These are phyloP conservation scores for Tolypocladium inflatum DNA, from an alignment of 2,329 filamentous ascomycete species.

Conservation along the genomic window DNA sequence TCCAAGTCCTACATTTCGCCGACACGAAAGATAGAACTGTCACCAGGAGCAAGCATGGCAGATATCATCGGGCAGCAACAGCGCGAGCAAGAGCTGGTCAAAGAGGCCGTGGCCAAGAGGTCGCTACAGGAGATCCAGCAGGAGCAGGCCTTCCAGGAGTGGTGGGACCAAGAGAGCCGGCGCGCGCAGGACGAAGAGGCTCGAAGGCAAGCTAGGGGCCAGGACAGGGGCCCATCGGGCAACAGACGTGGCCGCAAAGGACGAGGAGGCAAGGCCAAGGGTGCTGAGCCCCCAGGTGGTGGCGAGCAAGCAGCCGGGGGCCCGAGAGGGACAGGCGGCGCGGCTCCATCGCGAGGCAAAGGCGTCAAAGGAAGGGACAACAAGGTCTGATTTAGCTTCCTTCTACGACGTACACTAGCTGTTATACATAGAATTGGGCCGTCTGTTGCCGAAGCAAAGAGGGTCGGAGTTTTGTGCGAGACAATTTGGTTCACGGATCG, in stretches of 20 bases:
- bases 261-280: slow-evolving; percentile 18
- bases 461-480: background rate
- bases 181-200: slow-evolving; percentile 57
- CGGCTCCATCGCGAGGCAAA: slow-evolving; percentile 4
- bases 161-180: slow-evolving; percentile 84
- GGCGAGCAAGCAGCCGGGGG: slow-evolving; percentile 10
- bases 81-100: slow-evolving; percentile 71
- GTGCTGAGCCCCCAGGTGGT: slow-evolving; percentile 3
- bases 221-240: slow-evolving; percentile 25
- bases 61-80: slow-evolving; percentile 86
- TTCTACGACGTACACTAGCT: background rate
- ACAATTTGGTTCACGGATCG: background rate
- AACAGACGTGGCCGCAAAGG: slow-evolving; percentile 17
- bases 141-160: slow-evolving; percentile 93
- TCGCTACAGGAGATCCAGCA: slow-evolving; percentile 91
- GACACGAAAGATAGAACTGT: slow-evolving; percentile 51
- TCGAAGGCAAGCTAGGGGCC: slow-evolving; percentile 26
- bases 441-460: background rate
- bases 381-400: background rate
- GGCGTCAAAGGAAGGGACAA: slow-evolving; percentile 3
- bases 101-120: slow-evolving; percentile 77
- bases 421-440: background rate
- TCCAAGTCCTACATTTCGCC: slow-evolving; percentile 51
- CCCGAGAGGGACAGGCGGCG: slow-evolving; percentile 3
- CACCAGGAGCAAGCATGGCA: slow-evolving; percentile 64